Percentiles rank a stretch among this genome's conserved stretches.
phyloP scores from a whole-genome alignment of 2,329 filamentous ascomycete species.

The Phoma sp. region DNA sequence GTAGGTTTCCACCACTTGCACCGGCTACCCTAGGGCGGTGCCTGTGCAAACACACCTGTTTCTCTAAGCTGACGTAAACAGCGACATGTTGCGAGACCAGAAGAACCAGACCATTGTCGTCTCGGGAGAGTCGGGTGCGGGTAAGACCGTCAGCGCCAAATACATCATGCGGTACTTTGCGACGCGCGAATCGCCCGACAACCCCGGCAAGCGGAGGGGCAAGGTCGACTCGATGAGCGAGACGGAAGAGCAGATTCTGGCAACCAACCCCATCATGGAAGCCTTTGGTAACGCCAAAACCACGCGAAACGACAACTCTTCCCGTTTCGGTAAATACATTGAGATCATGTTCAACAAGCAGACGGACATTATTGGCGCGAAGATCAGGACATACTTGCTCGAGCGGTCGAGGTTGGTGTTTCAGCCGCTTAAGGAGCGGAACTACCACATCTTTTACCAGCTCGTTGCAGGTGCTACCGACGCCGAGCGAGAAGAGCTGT shows the following conservation, averaged over 20 bases:
- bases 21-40: background rate
- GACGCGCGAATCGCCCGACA: slow-evolving; percentile 91
- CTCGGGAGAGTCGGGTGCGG: slow-evolving; percentile 98
- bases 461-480: slow-evolving; percentile 91
- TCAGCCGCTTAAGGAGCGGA: slow-evolving; percentile 95
- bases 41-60: background rate
- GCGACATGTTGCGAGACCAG: slow-evolving; percentile 94
- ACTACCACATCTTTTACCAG: slow-evolving; percentile 99
- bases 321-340: slow-evolving; percentile 98
- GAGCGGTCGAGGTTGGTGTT: slow-evolving; percentile 96
- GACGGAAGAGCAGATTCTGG: slow-evolving; percentile 97
- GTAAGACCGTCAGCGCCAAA: slow-evolving; percentile 98
- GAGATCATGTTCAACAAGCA: slow-evolving; percentile 98
- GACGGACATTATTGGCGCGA: slow-evolving; percentile 96
- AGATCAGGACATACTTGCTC: slow-evolving; percentile 93
- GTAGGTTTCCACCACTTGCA: slow-evolving; percentile 59
- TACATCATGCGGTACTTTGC: slow-evolving; percentile 99
- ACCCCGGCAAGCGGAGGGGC: slow-evolving; percentile 80
- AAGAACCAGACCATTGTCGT: slow-evolving; percentile 99
- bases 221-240: slow-evolving; percentile 85
- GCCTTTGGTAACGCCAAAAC: slow-evolving; percentile 99
- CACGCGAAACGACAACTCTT: slow-evolving; percentile 99
- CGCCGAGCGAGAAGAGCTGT: slow-evolving; percentile 78
- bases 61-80: slow-evolving; percentile 46
- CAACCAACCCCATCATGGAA: slow-evolving; percentile 99